phyloP scores from a whole-genome alignment of 352 stramenopile species.

The Pythium folliculosum region DNA sequence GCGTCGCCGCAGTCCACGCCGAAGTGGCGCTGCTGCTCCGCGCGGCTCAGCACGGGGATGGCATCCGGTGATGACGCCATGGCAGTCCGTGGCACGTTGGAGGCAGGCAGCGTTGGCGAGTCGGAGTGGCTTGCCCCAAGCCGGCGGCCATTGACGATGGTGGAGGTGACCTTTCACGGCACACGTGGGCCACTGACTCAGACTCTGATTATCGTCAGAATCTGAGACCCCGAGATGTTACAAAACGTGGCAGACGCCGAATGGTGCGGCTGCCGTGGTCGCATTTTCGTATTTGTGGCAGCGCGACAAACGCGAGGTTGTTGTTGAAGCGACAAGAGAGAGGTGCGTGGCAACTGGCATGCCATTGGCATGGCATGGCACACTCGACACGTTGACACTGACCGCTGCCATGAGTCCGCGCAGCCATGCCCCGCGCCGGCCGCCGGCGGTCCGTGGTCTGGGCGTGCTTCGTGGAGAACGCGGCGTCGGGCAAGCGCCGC shows the following conservation, averaged over 20 bases:
- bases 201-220: slow-evolving; percentile 7
- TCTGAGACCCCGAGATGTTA: not conserved
- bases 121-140: too few species aligned
- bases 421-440: slow-evolving; percentile 34
- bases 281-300: slow-evolving; percentile 6
- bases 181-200: not conserved
- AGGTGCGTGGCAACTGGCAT: not conserved
- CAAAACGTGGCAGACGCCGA: not conserved
- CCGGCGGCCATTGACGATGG: too few species aligned
- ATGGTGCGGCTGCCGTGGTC: not conserved
- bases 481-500: slow-evolving; percentile 36
- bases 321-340: not conserved
- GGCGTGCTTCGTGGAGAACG: slow-evolving; percentile 45
- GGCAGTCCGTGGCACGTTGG: not conserved
- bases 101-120: too few species aligned
- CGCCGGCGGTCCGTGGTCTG: slow-evolving; percentile 47
- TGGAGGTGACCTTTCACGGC: too few species aligned
- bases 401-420: not conserved
- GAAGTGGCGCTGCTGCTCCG: slow-evolving; percentile 74
- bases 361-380: not conserved
- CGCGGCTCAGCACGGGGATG: slow-evolving; percentile 61
- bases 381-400: not conserved
- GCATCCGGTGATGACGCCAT: slow-evolving; percentile 6
- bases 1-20: slow-evolving; percentile 84
- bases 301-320: not conserved